Evolutionary conservation across 805 yeast species (phyloP).

Genomic region (Lachancea kluyveri): DNA sequence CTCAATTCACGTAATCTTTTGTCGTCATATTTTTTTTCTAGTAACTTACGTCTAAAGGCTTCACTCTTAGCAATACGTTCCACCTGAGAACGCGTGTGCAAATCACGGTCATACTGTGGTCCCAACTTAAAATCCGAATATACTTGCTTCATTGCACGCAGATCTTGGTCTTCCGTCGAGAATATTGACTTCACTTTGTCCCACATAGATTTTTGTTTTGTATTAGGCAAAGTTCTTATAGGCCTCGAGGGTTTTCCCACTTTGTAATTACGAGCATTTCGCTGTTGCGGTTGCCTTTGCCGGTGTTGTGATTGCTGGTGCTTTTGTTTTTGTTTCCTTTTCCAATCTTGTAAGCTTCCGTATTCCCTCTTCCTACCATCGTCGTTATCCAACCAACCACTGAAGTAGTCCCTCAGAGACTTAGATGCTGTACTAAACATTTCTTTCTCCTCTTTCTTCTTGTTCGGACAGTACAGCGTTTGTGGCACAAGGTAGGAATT

Average conservation of each 20-base stretch:
- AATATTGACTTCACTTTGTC: conserved; percentile 13
- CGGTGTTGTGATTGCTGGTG: too few species aligned
- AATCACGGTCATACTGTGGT: not conserved
- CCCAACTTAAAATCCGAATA: conserved; percentile 11
- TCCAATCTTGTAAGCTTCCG: conserved; percentile 14
- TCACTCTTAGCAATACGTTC: conserved; percentile 21
- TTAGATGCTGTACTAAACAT: too few species aligned
- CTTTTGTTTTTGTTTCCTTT: too few species aligned
- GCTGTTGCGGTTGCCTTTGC: too few species aligned
- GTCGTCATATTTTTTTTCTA: conserved; percentile 26
- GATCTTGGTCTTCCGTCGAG: conserved; percentile 17
- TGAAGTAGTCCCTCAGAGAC: conserved; percentile 3
- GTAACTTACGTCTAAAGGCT: conserved; percentile 23
- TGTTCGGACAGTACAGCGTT: too few species aligned
- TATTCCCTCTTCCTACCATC: conserved; percentile 18
- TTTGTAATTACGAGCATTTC: too few species aligned
- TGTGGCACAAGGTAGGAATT: too few species aligned
- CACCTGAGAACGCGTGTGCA: conserved; percentile 6
- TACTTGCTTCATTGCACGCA: conserved; percentile 17
- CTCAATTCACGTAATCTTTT: conserved; percentile 20
- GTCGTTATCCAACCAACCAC: conserved; percentile 4
- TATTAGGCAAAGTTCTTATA: too few species aligned
- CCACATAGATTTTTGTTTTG: conserved; percentile 8
- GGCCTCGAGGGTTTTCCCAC: too few species aligned
- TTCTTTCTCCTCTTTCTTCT: too few species aligned